Percentiles rank a stretch among this genome's conserved stretches.
Evolutionary conservation across 352 stramenopile genomes (phyloP).

Genomic region (Globisporangium orthogonon): DNA sequence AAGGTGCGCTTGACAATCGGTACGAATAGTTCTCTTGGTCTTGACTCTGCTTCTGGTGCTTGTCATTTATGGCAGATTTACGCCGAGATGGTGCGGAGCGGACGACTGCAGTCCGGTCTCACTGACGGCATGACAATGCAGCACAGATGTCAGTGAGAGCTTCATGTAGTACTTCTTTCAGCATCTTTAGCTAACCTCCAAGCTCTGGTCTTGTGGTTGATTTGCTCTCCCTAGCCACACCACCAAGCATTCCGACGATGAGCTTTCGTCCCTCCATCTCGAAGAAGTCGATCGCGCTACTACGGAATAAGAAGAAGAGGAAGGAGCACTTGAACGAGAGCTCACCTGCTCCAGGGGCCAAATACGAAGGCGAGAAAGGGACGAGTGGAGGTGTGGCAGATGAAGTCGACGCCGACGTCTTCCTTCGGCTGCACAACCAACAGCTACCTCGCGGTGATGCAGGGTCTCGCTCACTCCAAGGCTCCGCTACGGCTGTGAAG

Average conservation of each 20-base stretch:
- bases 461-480: no score
- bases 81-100: slow-evolving; percentile 32
- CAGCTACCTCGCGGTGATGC: slow-evolving; percentile 3
- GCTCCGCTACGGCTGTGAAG: neutral
- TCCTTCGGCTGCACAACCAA: slow-evolving; percentile 22
- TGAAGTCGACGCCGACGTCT: slow-evolving; percentile 17
- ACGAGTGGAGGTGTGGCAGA: neutral
- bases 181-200: no score
- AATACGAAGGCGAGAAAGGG: no score
- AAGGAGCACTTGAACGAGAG: neutral
- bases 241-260: slow-evolving; percentile 17
- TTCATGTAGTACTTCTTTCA: no score
- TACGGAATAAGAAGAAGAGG: slow-evolving; percentile 18
- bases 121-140: slow-evolving; percentile 18
- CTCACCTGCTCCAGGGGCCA: neutral
- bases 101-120: slow-evolving; percentile 21
- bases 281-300: slow-evolving; percentile 30
- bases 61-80: slow-evolving; percentile 30
- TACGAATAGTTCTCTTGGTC: no score
- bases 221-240: neutral
- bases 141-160: slow-evolving; percentile 10
- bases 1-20: slow-evolving; percentile 16
- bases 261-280: slow-evolving; percentile 35
- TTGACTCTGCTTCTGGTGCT: neutral
- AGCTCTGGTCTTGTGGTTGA: neutral